Conservation (phyloP, 768 basidiomycete species). For the Russula olivacea region DNA sequence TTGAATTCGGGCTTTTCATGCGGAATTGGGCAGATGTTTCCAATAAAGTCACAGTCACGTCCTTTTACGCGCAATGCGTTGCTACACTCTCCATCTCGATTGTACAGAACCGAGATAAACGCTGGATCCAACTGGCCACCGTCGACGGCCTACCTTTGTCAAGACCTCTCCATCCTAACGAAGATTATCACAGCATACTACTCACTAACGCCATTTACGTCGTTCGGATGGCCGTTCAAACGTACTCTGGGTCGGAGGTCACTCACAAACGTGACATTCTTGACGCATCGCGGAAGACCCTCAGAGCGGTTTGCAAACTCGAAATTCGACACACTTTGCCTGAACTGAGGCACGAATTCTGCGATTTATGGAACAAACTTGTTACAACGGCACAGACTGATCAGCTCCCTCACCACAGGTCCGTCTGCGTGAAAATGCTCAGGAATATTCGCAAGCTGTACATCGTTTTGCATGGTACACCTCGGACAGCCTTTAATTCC, state of each 20-base stretch:
- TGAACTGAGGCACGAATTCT: neutral
- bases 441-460: slow-evolving; percentile 5
- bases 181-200: neutral
- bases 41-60: neutral
- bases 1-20: slow-evolving; percentile 6
- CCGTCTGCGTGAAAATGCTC: neutral
- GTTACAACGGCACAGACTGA: neutral
- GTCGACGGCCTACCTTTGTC: neutral
- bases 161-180: neutral
- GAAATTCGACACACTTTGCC: neutral
- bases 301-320: neutral
- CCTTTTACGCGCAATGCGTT: slow-evolving; percentile 3
- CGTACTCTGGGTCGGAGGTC: neutral
- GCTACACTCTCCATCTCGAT: neutral
- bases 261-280: neutral
- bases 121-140: slow-evolving; percentile 6
- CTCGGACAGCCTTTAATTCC: neutral
- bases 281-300: neutral
- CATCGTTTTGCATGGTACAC: neutral
- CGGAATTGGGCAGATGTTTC: neutral
- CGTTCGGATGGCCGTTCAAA: neutral
- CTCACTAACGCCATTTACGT: slow-evolving; percentile 5
- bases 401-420: neutral
- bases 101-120: neutral
- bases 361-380: neutral